Evolutionary conservation across 352 stramenopile species (phyloP), one percentile per base, ranked within the genome.

Genomic region (Phytopythium helicoides): DNA sequence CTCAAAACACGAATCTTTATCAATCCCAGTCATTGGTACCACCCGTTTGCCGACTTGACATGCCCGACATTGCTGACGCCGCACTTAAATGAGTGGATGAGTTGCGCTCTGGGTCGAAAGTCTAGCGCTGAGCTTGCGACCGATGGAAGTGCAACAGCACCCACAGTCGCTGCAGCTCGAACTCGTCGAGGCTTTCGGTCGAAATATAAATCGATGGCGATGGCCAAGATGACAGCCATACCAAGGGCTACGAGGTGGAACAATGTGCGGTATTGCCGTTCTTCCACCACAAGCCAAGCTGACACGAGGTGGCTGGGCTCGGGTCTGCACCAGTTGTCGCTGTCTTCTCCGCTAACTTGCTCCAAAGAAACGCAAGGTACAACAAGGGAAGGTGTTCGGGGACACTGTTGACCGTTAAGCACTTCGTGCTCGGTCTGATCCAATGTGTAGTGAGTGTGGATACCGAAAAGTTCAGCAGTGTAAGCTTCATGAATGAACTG

Each of bases 71-170:
- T 18, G 28, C 45, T 18, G 45, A 51, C 26, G 22, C 15, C 26
- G 28, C 45, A 33, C 45, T 51, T 26, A 40, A 33, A 10, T 39
- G 45, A 10, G 18, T 31, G 25, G 45, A 51, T 11, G 45, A 31
- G n/a, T 26, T 19, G 25, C 28, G 45, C 26, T 51, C 45, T 3
- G 18, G 45, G 45, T 51, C 47, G 7, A 56, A n/a, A 45, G 31
- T 72, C 66, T 31, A 76, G 52, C 18, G 64, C 36, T 9, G 52
- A 56, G 18, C 62, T 75, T 6, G 65, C 61, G 28, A 75, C 18
- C 3, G 66, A 75, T 28, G 57, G 58, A 12, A 51, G 4, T 10
- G 26, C 45, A 1, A 57, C 21, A 9, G 42, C 21, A 5, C 37
- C 19, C 18, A 50, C 56, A 28, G 61, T 38, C 1, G 51, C 62